Evolutionary conservation across 1,284 basidiomycete genomes (phyloP).

Genomic region (Sphaerobolus stellatus): DNA sequence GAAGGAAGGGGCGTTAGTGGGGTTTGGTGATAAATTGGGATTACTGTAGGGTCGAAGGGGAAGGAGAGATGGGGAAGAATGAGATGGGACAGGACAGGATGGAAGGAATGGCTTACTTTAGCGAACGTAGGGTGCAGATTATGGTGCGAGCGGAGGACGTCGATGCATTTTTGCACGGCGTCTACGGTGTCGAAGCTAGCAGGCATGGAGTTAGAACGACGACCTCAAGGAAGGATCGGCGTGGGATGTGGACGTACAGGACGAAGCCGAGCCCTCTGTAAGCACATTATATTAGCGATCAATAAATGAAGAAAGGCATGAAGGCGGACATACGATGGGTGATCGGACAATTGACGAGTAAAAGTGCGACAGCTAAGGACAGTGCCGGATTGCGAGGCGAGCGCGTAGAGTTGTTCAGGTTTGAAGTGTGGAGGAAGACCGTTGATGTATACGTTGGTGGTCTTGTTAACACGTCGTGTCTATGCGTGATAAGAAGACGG

Average conservation of each 20-base stretch:
- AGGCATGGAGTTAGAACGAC: slow-evolving; percentile 2
- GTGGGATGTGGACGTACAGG: slow-evolving; percentile 47
- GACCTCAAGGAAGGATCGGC: background rate
- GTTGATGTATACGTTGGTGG: slow-evolving; percentile 65
- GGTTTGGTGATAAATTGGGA: too few relatives aligned
- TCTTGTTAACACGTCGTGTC: slow-evolving; percentile 12
- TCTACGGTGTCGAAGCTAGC: slow-evolving; percentile 60
- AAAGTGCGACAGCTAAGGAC: slow-evolving; percentile 63
- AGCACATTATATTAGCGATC: background rate
- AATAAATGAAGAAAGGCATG: background rate
- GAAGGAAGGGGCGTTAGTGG: too few relatives aligned
- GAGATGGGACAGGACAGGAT: too few relatives aligned
- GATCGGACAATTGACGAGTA: slow-evolving; percentile 55
- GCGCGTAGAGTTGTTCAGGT: slow-evolving; percentile 58
- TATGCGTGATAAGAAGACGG: background rate
- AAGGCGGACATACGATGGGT: slow-evolving; percentile 36
- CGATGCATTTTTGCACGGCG: slow-evolving; percentile 67
- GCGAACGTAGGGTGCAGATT: slow-evolving; percentile 77
- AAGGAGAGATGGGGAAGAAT: background rate
- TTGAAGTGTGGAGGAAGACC: slow-evolving; percentile 63
- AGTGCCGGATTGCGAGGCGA: slow-evolving; percentile 53
- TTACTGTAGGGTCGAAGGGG: too few relatives aligned
- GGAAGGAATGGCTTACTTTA: too few relatives aligned
- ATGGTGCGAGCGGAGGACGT: slow-evolving; percentile 59
- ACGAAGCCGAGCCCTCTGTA: slow-evolving; percentile 78